Evolutionary conservation across 2,329 filamentous ascomycete genomes (phyloP).

Genomic region (Colletotrichum sp.): DNA sequence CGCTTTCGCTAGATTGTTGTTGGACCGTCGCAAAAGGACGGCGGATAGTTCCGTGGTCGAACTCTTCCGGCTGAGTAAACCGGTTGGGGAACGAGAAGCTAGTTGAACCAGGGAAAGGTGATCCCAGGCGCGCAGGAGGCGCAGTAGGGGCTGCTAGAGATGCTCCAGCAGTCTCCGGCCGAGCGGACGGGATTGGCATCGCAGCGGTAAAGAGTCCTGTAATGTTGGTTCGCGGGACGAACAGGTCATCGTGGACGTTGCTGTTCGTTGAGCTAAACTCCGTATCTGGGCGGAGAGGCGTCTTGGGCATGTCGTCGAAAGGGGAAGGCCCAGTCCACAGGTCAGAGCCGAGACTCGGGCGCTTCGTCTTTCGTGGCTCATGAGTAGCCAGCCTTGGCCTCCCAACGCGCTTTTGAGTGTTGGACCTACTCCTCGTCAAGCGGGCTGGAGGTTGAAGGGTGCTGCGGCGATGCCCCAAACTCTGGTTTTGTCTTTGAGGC

Average conservation of each 20-base stretch:
- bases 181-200: not conserved
- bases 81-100: constrained; percentile 68
- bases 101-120: constrained; percentile 58
- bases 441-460: constrained; percentile 59
- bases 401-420: constrained; percentile 55
- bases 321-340: constrained; percentile 54
- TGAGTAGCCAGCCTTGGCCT: constrained; percentile 50
- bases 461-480: constrained; percentile 54
- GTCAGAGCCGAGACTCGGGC: constrained; percentile 60
- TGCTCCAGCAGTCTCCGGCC: not conserved
- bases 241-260: constrained; percentile 38
- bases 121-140: constrained; percentile 58
- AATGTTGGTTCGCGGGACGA: constrained; percentile 47
- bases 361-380: constrained; percentile 54
- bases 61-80: constrained; percentile 48
- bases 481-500: constrained; percentile 47
- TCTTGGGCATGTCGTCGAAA: constrained; percentile 25
- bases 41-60: constrained; percentile 49
- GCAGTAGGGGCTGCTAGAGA: constrained; percentile 31
- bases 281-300: constrained; percentile 22
- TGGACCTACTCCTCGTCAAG: constrained; percentile 53
- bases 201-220: constrained; percentile 39
- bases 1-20: constrained; percentile 46
- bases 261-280: constrained; percentile 39
- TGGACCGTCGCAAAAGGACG: constrained; percentile 65